Percentiles rank a stretch among this genome's conserved stretches.
Evolutionary conservation across 306 rosid species (phyloP).

Genomic region (Medicago ruthenica): DNA sequence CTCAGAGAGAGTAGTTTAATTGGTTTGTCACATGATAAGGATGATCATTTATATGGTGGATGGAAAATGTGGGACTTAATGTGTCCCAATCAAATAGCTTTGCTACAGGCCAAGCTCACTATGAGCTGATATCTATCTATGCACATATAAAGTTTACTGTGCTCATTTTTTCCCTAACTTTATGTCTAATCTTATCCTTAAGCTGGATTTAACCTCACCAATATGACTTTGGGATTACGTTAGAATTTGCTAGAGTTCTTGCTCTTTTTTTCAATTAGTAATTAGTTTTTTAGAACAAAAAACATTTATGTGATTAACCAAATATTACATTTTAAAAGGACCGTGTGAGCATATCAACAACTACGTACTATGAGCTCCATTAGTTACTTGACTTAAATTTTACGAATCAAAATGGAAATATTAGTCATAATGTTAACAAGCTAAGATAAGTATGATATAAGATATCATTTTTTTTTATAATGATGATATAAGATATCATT

Average conservation of each 20-base stretch:
- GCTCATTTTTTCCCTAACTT: background rate
- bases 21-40: slow-evolving; percentile 2
- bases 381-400: background rate
- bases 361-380: background rate
- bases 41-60: slow-evolving; percentile 26
- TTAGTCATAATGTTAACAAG: background rate
- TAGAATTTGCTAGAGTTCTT: background rate
- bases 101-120: background rate
- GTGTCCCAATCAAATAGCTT: slow-evolving; percentile 13
- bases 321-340: background rate
- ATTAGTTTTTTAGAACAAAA: background rate
- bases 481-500: slow-evolving; percentile 2
- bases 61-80: slow-evolving; percentile 16
- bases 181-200: background rate
- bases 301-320: background rate
- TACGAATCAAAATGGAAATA: background rate
- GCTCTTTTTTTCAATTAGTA: background rate
- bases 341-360: background rate
- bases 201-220: background rate
- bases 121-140: too few relatives aligned
- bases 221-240: background rate
- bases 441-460: slow-evolving; percentile 18
- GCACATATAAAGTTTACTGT: too few relatives aligned
- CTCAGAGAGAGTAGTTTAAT: background rate
- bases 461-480: background rate